Percentiles rank a stretch among this genome's conserved stretches.
Conservation (phyloP, 805 yeast genomes). For the Wickerhamiella brachini region DNA sequence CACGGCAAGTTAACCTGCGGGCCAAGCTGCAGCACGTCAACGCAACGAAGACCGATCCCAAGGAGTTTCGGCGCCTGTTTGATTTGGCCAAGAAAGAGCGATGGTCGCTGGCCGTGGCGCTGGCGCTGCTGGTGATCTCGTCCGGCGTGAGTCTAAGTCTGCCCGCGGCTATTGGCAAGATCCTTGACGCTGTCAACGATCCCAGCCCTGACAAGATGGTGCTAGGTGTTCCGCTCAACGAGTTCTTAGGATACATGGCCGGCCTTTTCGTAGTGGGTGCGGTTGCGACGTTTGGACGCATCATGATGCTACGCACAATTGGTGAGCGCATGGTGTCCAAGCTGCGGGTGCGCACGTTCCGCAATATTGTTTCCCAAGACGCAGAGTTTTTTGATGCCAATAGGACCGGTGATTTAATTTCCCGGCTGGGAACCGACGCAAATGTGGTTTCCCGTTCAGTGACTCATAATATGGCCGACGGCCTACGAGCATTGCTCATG, state of each 20-base stretch:
- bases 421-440: slow-evolving; percentile 78
- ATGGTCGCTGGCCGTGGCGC: slow-evolving; percentile 43
- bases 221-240: slow-evolving; percentile 47
- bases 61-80: slow-evolving; percentile 37
- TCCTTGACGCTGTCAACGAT: slow-evolving; percentile 55
- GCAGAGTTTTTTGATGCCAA: slow-evolving; percentile 81
- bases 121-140: slow-evolving; percentile 49
- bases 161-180: slow-evolving; percentile 75
- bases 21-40: slow-evolving; percentile 19
- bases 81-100: slow-evolving; percentile 45
- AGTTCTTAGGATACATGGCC: slow-evolving; percentile 50
- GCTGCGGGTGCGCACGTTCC: slow-evolving; percentile 61
- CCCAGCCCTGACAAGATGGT: slow-evolving; percentile 25
- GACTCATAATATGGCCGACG: slow-evolving; percentile 83
- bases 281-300: slow-evolving; percentile 64
- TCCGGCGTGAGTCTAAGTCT: slow-evolving; percentile 70
- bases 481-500: slow-evolving; percentile 68
- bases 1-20: slow-evolving; percentile 21
- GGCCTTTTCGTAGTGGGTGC: slow-evolving; percentile 61
- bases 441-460: slow-evolving; percentile 75
- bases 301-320: slow-evolving; percentile 56
- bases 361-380: slow-evolving; percentile 70
- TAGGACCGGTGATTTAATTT: slow-evolving; percentile 82
- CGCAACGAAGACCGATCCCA: slow-evolving; percentile 9
- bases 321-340: slow-evolving; percentile 85